phyloP scores from a whole-genome alignment of 2,329 filamentous ascomycete genomes.

The Aureobasidium lini region DNA sequence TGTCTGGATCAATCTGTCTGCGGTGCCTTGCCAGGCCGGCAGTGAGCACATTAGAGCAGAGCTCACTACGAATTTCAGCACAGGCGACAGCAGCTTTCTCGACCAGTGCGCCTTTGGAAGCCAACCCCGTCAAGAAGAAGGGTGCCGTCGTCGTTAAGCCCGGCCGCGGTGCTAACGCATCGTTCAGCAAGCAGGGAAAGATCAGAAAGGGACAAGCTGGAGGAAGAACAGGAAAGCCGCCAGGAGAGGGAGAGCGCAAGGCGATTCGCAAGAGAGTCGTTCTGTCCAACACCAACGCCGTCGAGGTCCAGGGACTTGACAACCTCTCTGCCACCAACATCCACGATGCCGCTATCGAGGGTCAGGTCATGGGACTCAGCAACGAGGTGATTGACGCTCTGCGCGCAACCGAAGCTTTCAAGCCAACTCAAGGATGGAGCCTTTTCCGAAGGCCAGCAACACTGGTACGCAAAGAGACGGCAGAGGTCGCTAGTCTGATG shows the following conservation, averaged over 20 bases:
- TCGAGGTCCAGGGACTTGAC: slow-evolving; percentile 63
- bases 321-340: slow-evolving; percentile 52
- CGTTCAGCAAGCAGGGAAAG: slow-evolving; percentile 18
- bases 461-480: slow-evolving; percentile 70
- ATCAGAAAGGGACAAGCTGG: slow-evolving; percentile 22
- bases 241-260: slow-evolving; percentile 68
- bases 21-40: slow-evolving; percentile 19
- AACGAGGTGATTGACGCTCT: slow-evolving; percentile 68
- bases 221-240: slow-evolving; percentile 20
- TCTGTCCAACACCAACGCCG: slow-evolving; percentile 87
- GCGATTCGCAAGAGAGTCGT: slow-evolving; percentile 81
- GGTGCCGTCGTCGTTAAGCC: slow-evolving; percentile 17
- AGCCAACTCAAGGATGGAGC: slow-evolving; percentile 78
- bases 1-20: slow-evolving; percentile 21
- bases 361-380: slow-evolving; percentile 62
- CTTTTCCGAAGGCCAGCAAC: slow-evolving; percentile 76
- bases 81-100: slow-evolving; percentile 26
- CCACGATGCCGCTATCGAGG: slow-evolving; percentile 48
- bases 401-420: slow-evolving; percentile 81
- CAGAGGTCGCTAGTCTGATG: slow-evolving; percentile 52
- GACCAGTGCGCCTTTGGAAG: slow-evolving; percentile 23
- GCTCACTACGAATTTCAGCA: slow-evolving; percentile 12
- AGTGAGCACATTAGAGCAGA: slow-evolving; percentile 7
- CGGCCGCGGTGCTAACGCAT: slow-evolving; percentile 3
- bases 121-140: slow-evolving; percentile 26